Evolutionary conservation across 1,284 basidiomycete species (phyloP), one percentile per base, ranked within the genome.

Genomic region (Microbotryomycetes sp.): DNA sequence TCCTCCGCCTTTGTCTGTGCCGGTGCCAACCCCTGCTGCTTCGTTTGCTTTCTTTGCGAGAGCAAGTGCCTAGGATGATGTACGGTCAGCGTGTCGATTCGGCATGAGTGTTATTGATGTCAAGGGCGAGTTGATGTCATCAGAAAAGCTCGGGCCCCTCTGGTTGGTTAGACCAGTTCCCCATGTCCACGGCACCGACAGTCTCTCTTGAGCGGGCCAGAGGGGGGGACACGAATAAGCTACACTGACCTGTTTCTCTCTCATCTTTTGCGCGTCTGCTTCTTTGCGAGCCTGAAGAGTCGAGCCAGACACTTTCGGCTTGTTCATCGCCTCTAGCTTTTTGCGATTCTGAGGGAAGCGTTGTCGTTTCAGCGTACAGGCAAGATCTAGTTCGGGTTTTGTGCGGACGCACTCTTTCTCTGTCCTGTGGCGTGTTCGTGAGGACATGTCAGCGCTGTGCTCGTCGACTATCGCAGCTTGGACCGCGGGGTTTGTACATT

Each of bases 221-320:
- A n/a, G n/a, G n/a, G n/a, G n/a, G n/a, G n/a, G n/a, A n/a, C n/a
- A n/a, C n/a, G n/a, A n/a, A n/a, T n/a, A n/a, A n/a, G n/a, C n/a
- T n/a, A n/a, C n/a, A 57, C 56, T 35, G 13, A 52, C 56, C 24
- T 49, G 26, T 23, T 52, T 56, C 11, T 45, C 51, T 2, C 65
- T 30, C 62, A 64, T 66, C 18, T 45, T 59, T 2, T 49, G 27
- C 4, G 65, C 65, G 48, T 64, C 57, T 7, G 21, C 26, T 31
- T 64, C 59, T 41, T 57, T 6, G 11, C 57, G 28, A 15, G 52
- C 48, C 16, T 47, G 24, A 41, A 64, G 48, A 9, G 27, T 52
- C 13, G 52, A 24, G 7, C 31, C 59, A 1, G 52, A 31, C 46
- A 60, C 59, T 27, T 56, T 59, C 15, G 45, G 35, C 35, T 59